Base-by-base conservation (phyloP, 257 asterid genomes). In the Fraxinus pennsylvanica region DNA sequence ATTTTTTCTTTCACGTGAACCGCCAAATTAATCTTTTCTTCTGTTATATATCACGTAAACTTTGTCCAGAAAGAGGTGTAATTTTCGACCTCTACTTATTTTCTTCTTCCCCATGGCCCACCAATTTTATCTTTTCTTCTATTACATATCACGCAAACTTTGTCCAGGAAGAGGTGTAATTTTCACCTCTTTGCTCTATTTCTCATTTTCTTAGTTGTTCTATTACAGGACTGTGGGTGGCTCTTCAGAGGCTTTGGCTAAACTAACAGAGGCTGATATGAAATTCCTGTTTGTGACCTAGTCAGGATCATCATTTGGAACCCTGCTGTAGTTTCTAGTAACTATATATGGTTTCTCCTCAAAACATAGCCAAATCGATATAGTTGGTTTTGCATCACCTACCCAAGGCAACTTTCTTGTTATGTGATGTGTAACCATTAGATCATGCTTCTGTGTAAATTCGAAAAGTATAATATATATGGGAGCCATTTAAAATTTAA, bases 211-310 rank as follows among this genome's bases (percentile, higher is more conserved):
- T 43, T 54, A 74, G 75, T 45, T 73, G 63, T 73, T 75, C 21
- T 85, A 45, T 79, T 82, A 77, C 88, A 94, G 98, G 88, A 94
- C 97, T 75, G 93, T 92, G 8, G 97, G 98, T 79, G 98, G 99
- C 72, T 88, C 87, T 75, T 78, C 96, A 0, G 97, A 93, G 82
- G 98, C 97, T 54, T 78, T 91, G 35, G 92, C 96, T 21, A 95
- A 91, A 81, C 84, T 95, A 13, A 89, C 97, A 0, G 99, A 90
- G 85, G 97, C 91, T 32, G 98, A 95, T 88, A 45, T 95, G 85
- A 90, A 80, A 78, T 95, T 91, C 83, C 90, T 94, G 71, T 94
- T 94, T 79, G 89, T 83, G 77, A 89, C 90, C 54, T 92, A 74
- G 85, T 73, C 70, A 36, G 82, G 43, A 30, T 14, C 78, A n/a